phyloP scores from a whole-genome alignment of 208 protist species.

The Trichomonas vaginalis region DNA sequence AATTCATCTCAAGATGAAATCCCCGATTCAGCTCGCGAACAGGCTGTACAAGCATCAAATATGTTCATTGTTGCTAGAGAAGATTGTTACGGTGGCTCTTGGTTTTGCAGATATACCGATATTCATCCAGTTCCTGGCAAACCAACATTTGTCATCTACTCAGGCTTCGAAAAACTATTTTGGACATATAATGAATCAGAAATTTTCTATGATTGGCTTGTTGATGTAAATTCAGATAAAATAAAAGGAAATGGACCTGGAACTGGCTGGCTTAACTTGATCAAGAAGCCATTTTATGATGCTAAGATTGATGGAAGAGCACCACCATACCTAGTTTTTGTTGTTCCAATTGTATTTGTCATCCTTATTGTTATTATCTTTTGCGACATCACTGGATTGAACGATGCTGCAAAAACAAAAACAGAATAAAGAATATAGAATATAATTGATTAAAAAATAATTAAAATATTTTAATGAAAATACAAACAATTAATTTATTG shows the following conservation, averaged over 20 bases:
- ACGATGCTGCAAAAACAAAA: neutral
- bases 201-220: neutral
- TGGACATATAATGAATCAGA: neutral
- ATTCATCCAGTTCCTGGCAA: neutral
- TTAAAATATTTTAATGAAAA: too few relatives aligned
- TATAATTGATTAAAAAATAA: too few relatives aligned
- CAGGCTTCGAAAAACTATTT: neutral
- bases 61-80: neutral
- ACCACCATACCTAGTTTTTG: neutral
- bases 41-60: neutral
- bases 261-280: neutral
- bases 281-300: neutral
- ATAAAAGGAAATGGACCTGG: neutral
- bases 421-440: too few relatives aligned
- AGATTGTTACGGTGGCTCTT: neutral
- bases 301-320: neutral
- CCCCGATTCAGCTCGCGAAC: too few relatives aligned
- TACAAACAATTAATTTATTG: too few relatives aligned
- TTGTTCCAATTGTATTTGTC: neutral
- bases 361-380: neutral
- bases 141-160: neutral
- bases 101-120: neutral
- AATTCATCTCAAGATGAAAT: neutral
- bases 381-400: neutral
- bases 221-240: neutral